Percentiles rank a stretch among this genome's conserved stretches.
These are phyloP conservation scores for Aspergillus hortae DNA, from an alignment of 2,329 filamentous ascomycete genomes.

Conservation along the genomic window DNA sequence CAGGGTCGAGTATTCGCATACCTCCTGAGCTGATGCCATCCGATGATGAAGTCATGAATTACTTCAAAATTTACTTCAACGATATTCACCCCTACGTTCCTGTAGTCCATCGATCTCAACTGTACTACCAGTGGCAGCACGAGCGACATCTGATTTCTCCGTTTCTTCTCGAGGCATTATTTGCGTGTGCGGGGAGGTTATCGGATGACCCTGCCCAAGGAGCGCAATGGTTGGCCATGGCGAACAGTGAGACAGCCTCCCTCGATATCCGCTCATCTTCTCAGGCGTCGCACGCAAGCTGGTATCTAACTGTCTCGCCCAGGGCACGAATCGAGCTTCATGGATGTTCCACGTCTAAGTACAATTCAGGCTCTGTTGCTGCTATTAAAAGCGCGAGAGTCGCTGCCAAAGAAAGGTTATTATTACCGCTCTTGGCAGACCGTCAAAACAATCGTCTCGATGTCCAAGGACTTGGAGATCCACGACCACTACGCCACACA, in stretches of 20 bases:
- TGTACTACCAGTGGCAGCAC: conserved; percentile 87
- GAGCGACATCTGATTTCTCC: conserved; percentile 83
- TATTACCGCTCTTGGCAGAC: conserved; percentile 98
- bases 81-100: conserved; percentile 92
- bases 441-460: conserved; percentile 83
- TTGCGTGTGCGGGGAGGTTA: conserved; percentile 80
- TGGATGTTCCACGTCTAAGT: conserved; percentile 84
- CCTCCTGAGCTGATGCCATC: conserved; percentile 90
- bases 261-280: not conserved
- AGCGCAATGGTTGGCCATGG: conserved; percentile 88
- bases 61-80: conserved; percentile 86
- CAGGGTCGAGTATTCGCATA: conserved; percentile 78
- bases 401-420: conserved; percentile 88
- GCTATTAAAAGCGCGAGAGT: conserved; percentile 84
- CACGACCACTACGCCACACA: conserved; percentile 84
- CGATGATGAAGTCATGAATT: conserved; percentile 74
- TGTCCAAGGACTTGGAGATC: conserved; percentile 87
- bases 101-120: conserved; percentile 74
- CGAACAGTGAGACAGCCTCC: conserved; percentile 62
- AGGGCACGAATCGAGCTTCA: conserved; percentile 91
- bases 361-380: conserved; percentile 88
- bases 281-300: conserved; percentile 9
- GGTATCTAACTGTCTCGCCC: conserved; percentile 23
- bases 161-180: conserved; percentile 81
- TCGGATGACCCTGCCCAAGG: conserved; percentile 80